Evolutionary conservation across 106 monocot genomes (phyloP), one percentile per base, ranked within the genome.

Genomic region (Triglochin maritima): DNA sequence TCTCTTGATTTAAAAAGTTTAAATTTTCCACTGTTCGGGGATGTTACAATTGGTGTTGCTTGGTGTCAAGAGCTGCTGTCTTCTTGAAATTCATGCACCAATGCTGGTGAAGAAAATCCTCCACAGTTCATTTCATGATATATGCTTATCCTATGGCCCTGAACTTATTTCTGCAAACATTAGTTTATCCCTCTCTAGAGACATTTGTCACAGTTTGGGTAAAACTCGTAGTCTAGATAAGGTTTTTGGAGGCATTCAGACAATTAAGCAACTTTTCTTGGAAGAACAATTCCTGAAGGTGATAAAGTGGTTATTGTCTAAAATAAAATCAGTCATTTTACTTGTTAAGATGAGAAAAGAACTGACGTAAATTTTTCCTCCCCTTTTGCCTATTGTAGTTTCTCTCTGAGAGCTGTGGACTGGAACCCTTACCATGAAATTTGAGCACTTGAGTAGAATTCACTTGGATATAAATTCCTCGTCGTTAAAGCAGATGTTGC

Each of bases 381-480:
- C 29, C 29, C 29, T 29, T 29, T 0, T 29, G 29, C 29, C 17
- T 5, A 29, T 48, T 52, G 50, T 41, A 67, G 67, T 17, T 67
- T 42, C 52, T 67, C 7, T 50, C 29, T 17, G 5, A 47, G 41
- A 47, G 42, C 52, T 52, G 41, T 7, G 10, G 11, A 53, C 53
- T 44, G 5, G 67, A 54, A 43, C 9, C 51, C 41, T 3, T 11
- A 10, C 67, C 6, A 53, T 67, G 52, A 41, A 4, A 50, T 53
- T 52, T 14, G 52, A 67, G 53, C n/a, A 54, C 2, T 54, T 67
- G 67, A 67, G 9, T 17, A 7, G 10, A 43, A 4, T 67, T 10
- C 52, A 67, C 67, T 41, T 67, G 7, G 67, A 67, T 44, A 50
- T 67, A 3, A 54, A 67, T 14, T 67, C 52, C 3, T 50, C 67